A percentile compares a stretch with the other conserved stretches of the same genome.
These are phyloP conservation scores for Pseudogymnoascus sp. DNA, from an alignment of 2,329 filamentous ascomycete species.

Conservation along the genomic window DNA sequence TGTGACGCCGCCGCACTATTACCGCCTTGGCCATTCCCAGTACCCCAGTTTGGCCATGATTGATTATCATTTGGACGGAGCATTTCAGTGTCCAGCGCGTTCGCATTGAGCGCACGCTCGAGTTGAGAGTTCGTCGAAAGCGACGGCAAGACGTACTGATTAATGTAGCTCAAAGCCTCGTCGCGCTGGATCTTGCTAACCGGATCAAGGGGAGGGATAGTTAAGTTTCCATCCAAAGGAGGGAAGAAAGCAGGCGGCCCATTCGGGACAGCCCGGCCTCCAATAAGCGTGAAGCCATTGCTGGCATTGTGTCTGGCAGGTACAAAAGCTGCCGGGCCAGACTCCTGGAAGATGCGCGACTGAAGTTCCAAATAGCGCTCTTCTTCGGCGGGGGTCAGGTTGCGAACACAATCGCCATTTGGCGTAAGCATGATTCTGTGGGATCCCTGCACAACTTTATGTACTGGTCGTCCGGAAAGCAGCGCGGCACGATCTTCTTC, in stretches of 20 bases:
- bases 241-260: constrained; percentile 56
- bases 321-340: constrained; percentile 47
- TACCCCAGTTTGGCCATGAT: constrained; percentile 25
- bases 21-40: constrained; percentile 14
- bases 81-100: constrained; percentile 25
- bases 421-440: constrained; percentile 64
- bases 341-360: constrained; percentile 43
- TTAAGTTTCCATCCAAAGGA: constrained; percentile 24
- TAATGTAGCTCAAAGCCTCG: constrained; percentile 59
- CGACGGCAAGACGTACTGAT: constrained; percentile 55
- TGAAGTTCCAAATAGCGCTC: constrained; percentile 63
- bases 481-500: constrained; percentile 48
- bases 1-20: background rate
- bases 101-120: constrained; percentile 29
- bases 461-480: constrained; percentile 48
- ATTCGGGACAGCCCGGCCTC: constrained; percentile 56
- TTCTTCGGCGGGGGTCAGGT: constrained; percentile 60
- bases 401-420: constrained; percentile 66
- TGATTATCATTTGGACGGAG: constrained; percentile 21
- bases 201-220: constrained; percentile 44
- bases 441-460: constrained; percentile 52
- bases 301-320: constrained; percentile 46
- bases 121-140: constrained; percentile 29
- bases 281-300: constrained; percentile 53
- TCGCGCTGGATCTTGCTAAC: constrained; percentile 58